Percentiles rank a stretch among this genome's conserved stretches.
These are phyloP conservation scores for Corchorus capsularis DNA, from an alignment of 345 rosid species.

Conservation along the genomic window DNA sequence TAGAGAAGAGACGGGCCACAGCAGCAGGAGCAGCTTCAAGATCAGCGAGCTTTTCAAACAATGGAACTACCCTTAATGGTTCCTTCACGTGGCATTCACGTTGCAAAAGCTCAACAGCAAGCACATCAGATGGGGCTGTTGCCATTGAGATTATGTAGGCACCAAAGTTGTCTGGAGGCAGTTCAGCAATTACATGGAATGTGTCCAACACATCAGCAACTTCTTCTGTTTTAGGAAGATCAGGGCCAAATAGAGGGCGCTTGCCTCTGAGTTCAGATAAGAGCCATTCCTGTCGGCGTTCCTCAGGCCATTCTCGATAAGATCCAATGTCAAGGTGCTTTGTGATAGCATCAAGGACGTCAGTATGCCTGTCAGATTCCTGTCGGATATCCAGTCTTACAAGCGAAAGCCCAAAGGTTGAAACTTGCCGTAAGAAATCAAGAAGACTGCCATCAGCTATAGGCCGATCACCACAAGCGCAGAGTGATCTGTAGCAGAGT, in stretches of 20 bases:
- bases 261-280: slow-evolving; percentile 86
- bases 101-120: slow-evolving; percentile 91
- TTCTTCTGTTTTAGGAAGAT: slow-evolving; percentile 94
- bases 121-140: slow-evolving; percentile 90
- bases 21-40: slow-evolving; percentile 95
- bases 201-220: slow-evolving; percentile 86
- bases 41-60: slow-evolving; percentile 96
- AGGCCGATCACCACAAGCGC: slow-evolving; percentile 80
- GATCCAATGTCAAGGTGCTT: slow-evolving; percentile 78
- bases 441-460: slow-evolving; percentile 98
- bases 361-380: slow-evolving; percentile 93
- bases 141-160: slow-evolving; percentile 99
- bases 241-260: slow-evolving; percentile 94
- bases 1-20: slow-evolving; percentile 85
- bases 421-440: slow-evolving; percentile 93
- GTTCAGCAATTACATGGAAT: slow-evolving; percentile 78
- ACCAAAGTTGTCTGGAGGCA: slow-evolving; percentile 82
- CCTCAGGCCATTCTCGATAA: slow-evolving; percentile 89
- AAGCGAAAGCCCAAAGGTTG: slow-evolving; percentile 93
- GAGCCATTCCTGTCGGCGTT: slow-evolving; percentile 83
- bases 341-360: slow-evolving; percentile 90
- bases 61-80: slow-evolving; percentile 90
- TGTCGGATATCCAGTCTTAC: slow-evolving; percentile 95
- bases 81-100: slow-evolving; percentile 84
- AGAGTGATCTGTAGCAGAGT: slow-evolving; percentile 89